Conservation (phyloP, 2,329 filamentous ascomycete genomes). For the Apiospora arundinis region DNA sequence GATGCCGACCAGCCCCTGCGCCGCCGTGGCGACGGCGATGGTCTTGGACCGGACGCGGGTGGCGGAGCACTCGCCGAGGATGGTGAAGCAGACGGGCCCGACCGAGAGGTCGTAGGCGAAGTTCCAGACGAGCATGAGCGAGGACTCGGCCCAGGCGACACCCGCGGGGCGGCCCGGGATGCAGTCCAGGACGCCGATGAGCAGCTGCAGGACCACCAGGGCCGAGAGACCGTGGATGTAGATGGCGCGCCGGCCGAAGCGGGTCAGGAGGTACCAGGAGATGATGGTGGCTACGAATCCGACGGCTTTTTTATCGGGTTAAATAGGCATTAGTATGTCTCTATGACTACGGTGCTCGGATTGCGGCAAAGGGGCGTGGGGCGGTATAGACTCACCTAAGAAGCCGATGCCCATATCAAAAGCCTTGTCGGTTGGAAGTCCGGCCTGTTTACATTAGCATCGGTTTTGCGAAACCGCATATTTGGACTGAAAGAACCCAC, state of each 20-base stretch:
- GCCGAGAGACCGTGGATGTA: slow-evolving; percentile 54
- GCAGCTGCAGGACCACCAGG: slow-evolving; percentile 52
- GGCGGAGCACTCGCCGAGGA: slow-evolving; percentile 59
- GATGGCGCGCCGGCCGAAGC: slow-evolving; percentile 58
- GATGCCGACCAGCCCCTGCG: slow-evolving; percentile 48
- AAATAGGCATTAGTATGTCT: not conserved
- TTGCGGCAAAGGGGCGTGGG: too few species aligned
- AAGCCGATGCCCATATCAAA: slow-evolving; percentile 63
- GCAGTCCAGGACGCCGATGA: slow-evolving; percentile 55
- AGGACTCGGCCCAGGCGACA: slow-evolving; percentile 54
- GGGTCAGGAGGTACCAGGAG: slow-evolving; percentile 58
- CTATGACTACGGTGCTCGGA: too few species aligned
- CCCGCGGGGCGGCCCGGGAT: slow-evolving; percentile 47
- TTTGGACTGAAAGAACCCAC: not conserved
- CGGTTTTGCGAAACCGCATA: not conserved
- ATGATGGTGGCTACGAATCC: slow-evolving; percentile 59
- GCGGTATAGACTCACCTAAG: slow-evolving; percentile 46
- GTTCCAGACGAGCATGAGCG: slow-evolving; percentile 57
- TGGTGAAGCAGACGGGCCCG: slow-evolving; percentile 57
- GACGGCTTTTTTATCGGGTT: slow-evolving; percentile 40
- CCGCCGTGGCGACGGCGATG: slow-evolving; percentile 51
- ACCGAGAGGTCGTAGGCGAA: slow-evolving; percentile 59
- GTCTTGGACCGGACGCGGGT: slow-evolving; percentile 52
- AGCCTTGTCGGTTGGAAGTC: slow-evolving; percentile 53
- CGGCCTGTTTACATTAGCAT: slow-evolving; percentile 52